A percentile compares a stretch with the other conserved stretches of the same genome.
Evolutionary conservation across 345 rosid genomes (phyloP).

Genomic region (Populus euphratica): DNA sequence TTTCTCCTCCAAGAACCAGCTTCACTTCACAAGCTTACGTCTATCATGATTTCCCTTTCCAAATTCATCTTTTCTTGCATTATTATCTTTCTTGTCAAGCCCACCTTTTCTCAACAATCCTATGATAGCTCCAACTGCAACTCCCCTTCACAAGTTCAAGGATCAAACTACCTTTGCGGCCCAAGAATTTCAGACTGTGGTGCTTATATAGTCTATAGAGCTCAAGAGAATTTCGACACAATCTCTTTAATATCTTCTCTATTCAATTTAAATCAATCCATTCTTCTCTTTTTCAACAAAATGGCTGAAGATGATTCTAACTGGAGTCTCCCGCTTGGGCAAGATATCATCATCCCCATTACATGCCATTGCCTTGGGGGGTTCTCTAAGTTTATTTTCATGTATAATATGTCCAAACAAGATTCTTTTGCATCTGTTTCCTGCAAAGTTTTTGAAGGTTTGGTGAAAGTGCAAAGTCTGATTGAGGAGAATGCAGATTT

Average conservation of each 20-base stretch:
- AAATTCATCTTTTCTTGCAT: constrained; percentile 16
- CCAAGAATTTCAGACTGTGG: constrained; percentile 5
- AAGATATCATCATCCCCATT: constrained; percentile 33
- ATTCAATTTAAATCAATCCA: constrained; percentile 11
- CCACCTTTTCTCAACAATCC: constrained; percentile 14
- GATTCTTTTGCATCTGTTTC: constrained; percentile 23
- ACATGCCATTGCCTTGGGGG: constrained; percentile 17
- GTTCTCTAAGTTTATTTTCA: constrained; percentile 20
- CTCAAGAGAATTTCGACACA: constrained; percentile 25
- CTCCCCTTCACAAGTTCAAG: constrained; percentile 13
- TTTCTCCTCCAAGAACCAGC: background rate
- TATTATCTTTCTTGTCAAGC: constrained; percentile 17
- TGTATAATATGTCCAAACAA: constrained; percentile 14
- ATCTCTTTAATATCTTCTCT: constrained; percentile 28
- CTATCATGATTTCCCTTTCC: constrained; percentile 15
- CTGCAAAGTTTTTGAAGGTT: constrained; percentile 33
- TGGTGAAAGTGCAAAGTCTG: constrained; percentile 25
- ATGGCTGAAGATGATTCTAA: constrained; percentile 19
- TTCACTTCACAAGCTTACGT: background rate
- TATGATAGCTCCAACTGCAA: constrained; percentile 25
- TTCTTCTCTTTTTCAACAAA: constrained; percentile 23
- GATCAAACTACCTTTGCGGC: constrained; percentile 25
- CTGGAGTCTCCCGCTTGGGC: constrained; percentile 13
- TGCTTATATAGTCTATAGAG: constrained; percentile 25
- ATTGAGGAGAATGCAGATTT: constrained; percentile 14